Evolutionary conservation across 106 monocot species (phyloP).

Genomic region (Dendrobium catenatum): DNA sequence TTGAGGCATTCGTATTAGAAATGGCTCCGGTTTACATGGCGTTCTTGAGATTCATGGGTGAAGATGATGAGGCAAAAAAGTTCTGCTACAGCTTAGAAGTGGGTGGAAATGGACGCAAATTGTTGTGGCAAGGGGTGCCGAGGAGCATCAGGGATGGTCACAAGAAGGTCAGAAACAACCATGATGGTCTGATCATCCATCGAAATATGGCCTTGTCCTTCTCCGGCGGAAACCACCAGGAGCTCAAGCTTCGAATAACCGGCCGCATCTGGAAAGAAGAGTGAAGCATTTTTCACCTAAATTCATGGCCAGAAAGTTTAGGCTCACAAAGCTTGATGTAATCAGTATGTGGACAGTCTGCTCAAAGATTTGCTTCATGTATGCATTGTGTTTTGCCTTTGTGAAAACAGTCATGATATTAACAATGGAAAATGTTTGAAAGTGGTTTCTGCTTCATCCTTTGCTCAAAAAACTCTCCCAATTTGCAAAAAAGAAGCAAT

Average conservation of each 20-base stretch:
- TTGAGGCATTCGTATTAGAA: slow-evolving; percentile 22
- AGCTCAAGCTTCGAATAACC: slow-evolving; percentile 17
- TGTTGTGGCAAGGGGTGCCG: slow-evolving; percentile 23
- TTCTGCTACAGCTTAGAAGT: slow-evolving; percentile 22
- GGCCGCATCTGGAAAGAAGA: slow-evolving; percentile 8
- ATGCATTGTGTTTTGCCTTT: too few species aligned
- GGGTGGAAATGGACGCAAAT: slow-evolving; percentile 16
- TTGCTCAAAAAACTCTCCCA: too few species aligned
- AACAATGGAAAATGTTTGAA: too few species aligned
- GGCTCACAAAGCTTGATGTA: neutral
- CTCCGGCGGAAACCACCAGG: slow-evolving; percentile 17
- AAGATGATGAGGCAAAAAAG: slow-evolving; percentile 23
- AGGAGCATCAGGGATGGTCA: slow-evolving; percentile 33
- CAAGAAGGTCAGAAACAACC: slow-evolving; percentile 30
- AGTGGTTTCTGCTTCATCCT: too few species aligned
- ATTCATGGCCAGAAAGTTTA: neutral
- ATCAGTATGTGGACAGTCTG: neutral
- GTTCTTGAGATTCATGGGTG: slow-evolving; percentile 24
- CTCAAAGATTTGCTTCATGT: neutral
- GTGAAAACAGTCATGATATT: too few species aligned
- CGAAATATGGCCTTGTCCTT: slow-evolving; percentile 22
- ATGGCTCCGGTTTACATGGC: slow-evolving; percentile 28
- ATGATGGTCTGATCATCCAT: slow-evolving; percentile 24
- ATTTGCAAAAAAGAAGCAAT: too few species aligned
- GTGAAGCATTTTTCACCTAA: neutral